Evolutionary conservation across 2,329 filamentous ascomycete genomes (phyloP), one percentile per base, ranked within the genome.

Genomic region (Colletotrichum trifolii): DNA sequence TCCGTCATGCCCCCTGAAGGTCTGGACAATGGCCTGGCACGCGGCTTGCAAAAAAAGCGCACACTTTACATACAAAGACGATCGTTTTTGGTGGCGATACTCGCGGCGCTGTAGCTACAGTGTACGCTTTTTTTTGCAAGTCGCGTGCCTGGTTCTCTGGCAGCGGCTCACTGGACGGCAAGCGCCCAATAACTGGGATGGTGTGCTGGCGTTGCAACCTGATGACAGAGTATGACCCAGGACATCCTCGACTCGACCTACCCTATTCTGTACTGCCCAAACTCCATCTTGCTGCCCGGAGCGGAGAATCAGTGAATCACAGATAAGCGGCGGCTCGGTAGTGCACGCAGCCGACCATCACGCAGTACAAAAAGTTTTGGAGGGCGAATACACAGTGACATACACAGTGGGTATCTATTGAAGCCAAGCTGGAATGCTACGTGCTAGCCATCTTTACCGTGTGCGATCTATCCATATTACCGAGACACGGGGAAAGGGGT

Each of bases 121-220:
- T n/a, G n/a, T n/a, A n/a, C n/a, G n/a, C n/a, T n/a, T n/a, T n/a
- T n/a, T n/a, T n/a, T n/a, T n/a, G n/a, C n/a, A n/a, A n/a, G n/a
- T n/a, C n/a, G n/a, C n/a, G n/a, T n/a, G 34, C 47, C 62, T 48
- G 62, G 62, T 58, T 65, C 62, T 65, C 42, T 62, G 46, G 40
- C 40, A 49, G 17, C 17, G 54, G 25, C 48, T 54, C 43, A 54
- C n/a, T 60, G 55, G 38, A 17, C 40, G 39, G 46, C 47, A 48
- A 52, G 42, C 40, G 47, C 42, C 43, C 62, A 34, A 50, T 36
- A 39, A 45, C 52, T 39, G 42, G 58, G 63, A 62, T 66, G 52
- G 40, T 54, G 61, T 52, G 53, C 25, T 62, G 58, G 47, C 58
- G 59, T 53, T 52, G 52, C 63, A 52, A 52, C 58, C 46, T 53